Conservation (phyloP, 2,329 filamentous ascomycete genomes). For the Fusarium falciforme region DNA sequence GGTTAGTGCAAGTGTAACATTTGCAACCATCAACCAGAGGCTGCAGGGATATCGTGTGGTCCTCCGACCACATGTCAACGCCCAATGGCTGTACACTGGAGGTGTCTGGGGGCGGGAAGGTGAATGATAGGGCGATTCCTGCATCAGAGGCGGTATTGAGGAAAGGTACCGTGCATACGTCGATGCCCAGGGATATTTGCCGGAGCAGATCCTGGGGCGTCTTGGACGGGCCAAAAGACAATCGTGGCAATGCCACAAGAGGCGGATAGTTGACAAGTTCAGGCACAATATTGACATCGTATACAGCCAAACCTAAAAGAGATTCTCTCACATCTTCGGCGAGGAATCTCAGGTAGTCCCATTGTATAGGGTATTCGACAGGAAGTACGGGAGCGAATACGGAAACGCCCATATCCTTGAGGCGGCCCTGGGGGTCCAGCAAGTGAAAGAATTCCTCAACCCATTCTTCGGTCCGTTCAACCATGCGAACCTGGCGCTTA, state of each 20-base stretch:
- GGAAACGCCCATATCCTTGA: conserved; percentile 48
- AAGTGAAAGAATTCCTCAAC: conserved; percentile 72
- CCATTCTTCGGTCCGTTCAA: conserved; percentile 87
- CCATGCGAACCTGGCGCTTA: conserved; percentile 86
- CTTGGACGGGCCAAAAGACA: conserved; percentile 77
- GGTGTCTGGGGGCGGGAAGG: conserved; percentile 66
- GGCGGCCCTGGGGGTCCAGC: conserved; percentile 41
- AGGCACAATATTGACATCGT: conserved; percentile 76
- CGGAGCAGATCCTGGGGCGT: conserved; percentile 83
- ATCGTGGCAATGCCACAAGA: conserved; percentile 73
- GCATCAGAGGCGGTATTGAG: conserved; percentile 80
- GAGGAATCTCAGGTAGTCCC: conserved; percentile 81
- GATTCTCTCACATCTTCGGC: conserved; percentile 68
- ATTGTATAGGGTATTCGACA: conserved; percentile 79
- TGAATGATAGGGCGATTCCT: conserved; percentile 85
- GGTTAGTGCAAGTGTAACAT: conserved; percentile 86
- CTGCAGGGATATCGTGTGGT: conserved; percentile 69
- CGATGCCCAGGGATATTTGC: conserved; percentile 80
- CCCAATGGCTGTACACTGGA: conserved; percentile 66
- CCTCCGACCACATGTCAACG: conserved; percentile 78
- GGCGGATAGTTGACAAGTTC: conserved; percentile 68
- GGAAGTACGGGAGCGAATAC: conserved; percentile 79
- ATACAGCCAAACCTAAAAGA: conserved; percentile 80
- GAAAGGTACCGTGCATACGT: conserved; percentile 83
- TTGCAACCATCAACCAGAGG: conserved; percentile 74